Conservation (phyloP, 2,329 filamentous ascomycete species). For the Diplodia sapinea region DNA sequence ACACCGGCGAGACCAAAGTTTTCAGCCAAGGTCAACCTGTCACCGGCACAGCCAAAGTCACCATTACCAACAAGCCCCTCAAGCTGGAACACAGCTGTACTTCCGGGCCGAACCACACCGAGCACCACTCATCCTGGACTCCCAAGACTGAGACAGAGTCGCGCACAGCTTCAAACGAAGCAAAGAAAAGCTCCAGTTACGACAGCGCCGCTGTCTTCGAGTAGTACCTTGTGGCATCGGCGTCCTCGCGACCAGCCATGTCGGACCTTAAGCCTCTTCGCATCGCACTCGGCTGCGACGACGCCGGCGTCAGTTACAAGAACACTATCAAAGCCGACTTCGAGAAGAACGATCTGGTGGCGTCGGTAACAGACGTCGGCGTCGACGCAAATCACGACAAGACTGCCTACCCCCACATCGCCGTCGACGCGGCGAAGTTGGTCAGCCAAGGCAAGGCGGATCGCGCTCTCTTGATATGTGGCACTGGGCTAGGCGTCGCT, state of each 20-base stretch:
- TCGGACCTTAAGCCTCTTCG: slow-evolving; percentile 49
- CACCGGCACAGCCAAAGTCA: slow-evolving; percentile 40
- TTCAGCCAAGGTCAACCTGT: slow-evolving; percentile 46
- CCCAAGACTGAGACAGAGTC: slow-evolving; percentile 26
- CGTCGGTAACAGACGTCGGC: slow-evolving; percentile 75
- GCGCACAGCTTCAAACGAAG: slow-evolving; percentile 14
- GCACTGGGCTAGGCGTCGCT: slow-evolving; percentile 84
- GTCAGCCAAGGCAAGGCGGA: slow-evolving; percentile 70
- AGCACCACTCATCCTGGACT: slow-evolving; percentile 30
- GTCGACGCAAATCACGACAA: slow-evolving; percentile 70
- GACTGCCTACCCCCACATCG: slow-evolving; percentile 81
- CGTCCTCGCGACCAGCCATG: slow-evolving; percentile 3
- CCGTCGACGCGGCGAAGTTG: slow-evolving; percentile 72
- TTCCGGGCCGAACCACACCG: slow-evolving; percentile 28
- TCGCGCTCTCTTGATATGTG: slow-evolving; percentile 81
- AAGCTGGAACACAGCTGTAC: slow-evolving; percentile 35
- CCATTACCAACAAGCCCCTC: slow-evolving; percentile 47
- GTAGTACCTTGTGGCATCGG: slow-evolving; percentile 20
- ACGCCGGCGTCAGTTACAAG: slow-evolving; percentile 80
- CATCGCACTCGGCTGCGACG: slow-evolving; percentile 69
- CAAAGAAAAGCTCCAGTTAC: slow-evolving; percentile 34
- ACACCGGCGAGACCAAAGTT: slow-evolving; percentile 42
- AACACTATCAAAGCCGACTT: slow-evolving; percentile 76
- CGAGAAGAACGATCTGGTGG: slow-evolving; percentile 69
- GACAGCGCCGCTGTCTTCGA: slow-evolving; percentile 36